Evolutionary conservation across 495 filamentous ascomycete genomes (phyloP), one percentile per base, ranked within the genome.

Genomic region (Monascus purpureus): DNA sequence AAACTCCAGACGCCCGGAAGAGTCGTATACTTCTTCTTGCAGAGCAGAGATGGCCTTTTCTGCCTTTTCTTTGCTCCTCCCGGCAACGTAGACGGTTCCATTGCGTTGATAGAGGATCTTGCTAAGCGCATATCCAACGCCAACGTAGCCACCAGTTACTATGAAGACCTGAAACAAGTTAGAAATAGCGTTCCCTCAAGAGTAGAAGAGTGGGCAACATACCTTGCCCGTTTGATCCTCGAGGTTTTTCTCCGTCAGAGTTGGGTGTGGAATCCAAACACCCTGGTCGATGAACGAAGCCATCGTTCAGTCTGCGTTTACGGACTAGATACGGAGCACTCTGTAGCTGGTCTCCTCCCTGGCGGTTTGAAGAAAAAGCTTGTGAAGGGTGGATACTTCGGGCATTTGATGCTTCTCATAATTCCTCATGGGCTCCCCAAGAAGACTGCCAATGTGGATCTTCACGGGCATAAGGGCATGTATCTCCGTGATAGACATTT

Each of bases 121-220:
- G n/a, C 41, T 38, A 6, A 65, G 52, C 14, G 59, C 53, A 35
- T 46, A 40, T 11, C 65, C 63, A 7, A 65, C 41, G 6, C 64
- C 64, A 1, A 52, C 51, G 8, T 44, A 32, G 17, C 47, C 60
- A 17, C 64, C 64, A 0, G 62, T 68, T 4, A 67, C 43, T 18
- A 68, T 37, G 31, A 62, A 61, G n/a, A 63, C 55, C 32, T 56
- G 24, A 18, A 17, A 2, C 7, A 13, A 26, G 8, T 9, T 19
- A 6, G 13, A 7, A 8, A 7, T n/a, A 6, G 29, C 13, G 11
- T 7, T 19, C n/a, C 7, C 7, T 32, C 8, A 23, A 5, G 12
- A n/a, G 29, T 17, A 19, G 9, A 11, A 15, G 18, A 13, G 29
- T 6, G 5, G 8, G 13, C 6, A 19, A 19, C 29, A 13, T 29